phyloP scores from a whole-genome alignment of 23 red algal species.

The Gracilaria vermiculophylla region DNA sequence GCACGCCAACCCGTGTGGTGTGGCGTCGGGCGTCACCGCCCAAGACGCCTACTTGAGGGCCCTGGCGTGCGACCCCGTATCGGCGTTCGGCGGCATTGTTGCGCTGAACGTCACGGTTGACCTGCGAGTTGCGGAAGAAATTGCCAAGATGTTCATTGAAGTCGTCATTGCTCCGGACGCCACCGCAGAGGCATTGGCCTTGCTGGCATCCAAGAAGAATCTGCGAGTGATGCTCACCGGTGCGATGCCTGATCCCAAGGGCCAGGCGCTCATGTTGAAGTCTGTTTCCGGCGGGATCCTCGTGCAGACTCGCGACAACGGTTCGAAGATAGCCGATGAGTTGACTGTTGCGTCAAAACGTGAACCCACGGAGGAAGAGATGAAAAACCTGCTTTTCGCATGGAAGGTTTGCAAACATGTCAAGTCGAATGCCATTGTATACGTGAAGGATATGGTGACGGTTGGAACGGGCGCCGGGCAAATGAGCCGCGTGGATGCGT shows the following conservation, averaged over 20 bases:
- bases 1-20: constrained; percentile 96
- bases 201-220: constrained; percentile 84
- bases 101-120: constrained; percentile 89
- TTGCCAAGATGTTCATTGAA: constrained; percentile 88
- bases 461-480: constrained; percentile 96
- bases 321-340: constrained; percentile 47
- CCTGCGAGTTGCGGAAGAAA: constrained; percentile 85
- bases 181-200: constrained; percentile 73
- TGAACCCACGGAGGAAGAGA: constrained; percentile 76
- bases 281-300: constrained; percentile 94
- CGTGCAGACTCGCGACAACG: constrained; percentile 81
- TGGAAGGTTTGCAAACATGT: constrained; percentile 98
- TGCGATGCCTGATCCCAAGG: constrained; percentile 63
- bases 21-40: constrained; percentile 76
- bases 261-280: constrained; percentile 39
- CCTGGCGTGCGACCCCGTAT: constrained; percentile 89
- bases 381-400: constrained; percentile 94
- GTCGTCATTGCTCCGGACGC: constrained; percentile 96
- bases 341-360: constrained; percentile 92
- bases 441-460: constrained; percentile 74
- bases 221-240: constrained; percentile 92
- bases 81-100: constrained; percentile 95
- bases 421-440: constrained; percentile 99
- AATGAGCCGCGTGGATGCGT: constrained; percentile 98
- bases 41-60: constrained; percentile 91